Evolutionary conservation across 2,329 filamentous ascomycete genomes (phyloP).

Genomic region (Aspergillus sp.): DNA sequence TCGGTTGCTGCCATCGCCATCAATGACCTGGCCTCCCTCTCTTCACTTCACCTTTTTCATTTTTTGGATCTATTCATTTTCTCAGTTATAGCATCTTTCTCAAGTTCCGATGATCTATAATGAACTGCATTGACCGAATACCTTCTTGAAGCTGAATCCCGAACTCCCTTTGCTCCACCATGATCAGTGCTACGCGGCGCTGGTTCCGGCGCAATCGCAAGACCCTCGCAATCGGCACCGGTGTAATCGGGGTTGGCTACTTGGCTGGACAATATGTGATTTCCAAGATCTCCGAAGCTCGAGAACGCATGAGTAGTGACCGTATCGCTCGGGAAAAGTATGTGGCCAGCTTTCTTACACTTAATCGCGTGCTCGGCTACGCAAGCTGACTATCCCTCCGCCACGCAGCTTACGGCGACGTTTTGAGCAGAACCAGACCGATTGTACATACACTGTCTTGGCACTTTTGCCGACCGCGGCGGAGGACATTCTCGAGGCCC

Average conservation of each 20-base stretch:
- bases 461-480: conserved; percentile 90
- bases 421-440: conserved; percentile 98
- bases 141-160: conserved; percentile 11
- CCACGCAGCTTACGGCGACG: conserved; percentile 77
- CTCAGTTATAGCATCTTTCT: background rate
- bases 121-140: conserved; percentile 18
- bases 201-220: conserved; percentile 94
- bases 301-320: conserved; percentile 95
- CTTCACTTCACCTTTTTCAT: conserved; percentile 12
- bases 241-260: conserved; percentile 87
- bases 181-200: conserved; percentile 76
- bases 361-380: conserved; percentile 20
- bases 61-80: background rate
- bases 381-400: conserved; percentile 18
- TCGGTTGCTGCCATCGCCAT: conserved; percentile 15
- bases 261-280: conserved; percentile 91
- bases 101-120: conserved; percentile 17
- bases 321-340: conserved; percentile 97
- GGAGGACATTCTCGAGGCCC: conserved; percentile 81
- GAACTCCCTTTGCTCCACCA: conserved; percentile 37
- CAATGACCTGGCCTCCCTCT: conserved; percentile 13
- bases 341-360: conserved; percentile 32
- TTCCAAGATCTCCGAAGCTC: conserved; percentile 86
- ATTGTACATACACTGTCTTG: conserved; percentile 97
- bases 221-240: conserved; percentile 83